phyloP scores from a whole-genome alignment of 179 eudicot species.

The Pouteria campechiana region DNA sequence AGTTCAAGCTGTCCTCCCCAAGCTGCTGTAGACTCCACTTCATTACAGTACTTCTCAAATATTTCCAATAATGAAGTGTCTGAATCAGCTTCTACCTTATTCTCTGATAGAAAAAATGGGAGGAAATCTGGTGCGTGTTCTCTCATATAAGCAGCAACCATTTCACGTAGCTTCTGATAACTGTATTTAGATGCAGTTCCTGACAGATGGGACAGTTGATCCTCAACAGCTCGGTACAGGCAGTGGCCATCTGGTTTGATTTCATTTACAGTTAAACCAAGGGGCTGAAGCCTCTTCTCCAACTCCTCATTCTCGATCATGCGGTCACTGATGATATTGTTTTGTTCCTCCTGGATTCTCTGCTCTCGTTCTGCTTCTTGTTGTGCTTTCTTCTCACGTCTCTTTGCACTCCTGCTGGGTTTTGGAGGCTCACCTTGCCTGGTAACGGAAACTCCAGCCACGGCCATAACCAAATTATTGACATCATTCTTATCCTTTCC shows the following conservation, averaged over 20 bases:
- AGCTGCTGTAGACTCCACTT: slow-evolving; percentile 79
- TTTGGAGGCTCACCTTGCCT: slow-evolving; percentile 49
- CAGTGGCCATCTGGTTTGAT: slow-evolving; percentile 93
- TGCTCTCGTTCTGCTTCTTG: slow-evolving; percentile 86
- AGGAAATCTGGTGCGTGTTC: slow-evolving; percentile 61
- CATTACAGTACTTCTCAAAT: slow-evolving; percentile 74
- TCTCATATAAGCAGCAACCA: slow-evolving; percentile 84
- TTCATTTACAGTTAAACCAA: slow-evolving; percentile 52
- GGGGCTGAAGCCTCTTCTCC: slow-evolving; percentile 63
- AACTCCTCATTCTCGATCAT: slow-evolving; percentile 47
- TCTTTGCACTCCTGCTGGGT: slow-evolving; percentile 75
- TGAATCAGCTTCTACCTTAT: slow-evolving; percentile 38
- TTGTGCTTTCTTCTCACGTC: slow-evolving; percentile 85
- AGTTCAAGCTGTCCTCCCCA: slow-evolving; percentile 96
- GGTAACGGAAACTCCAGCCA: slow-evolving; percentile 71
- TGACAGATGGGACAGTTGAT: slow-evolving; percentile 48
- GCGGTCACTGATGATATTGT: slow-evolving; percentile 51
- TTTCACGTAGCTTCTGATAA: slow-evolving; percentile 56
- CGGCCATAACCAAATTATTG: slow-evolving; percentile 68
- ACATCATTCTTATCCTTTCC: slow-evolving; percentile 34
- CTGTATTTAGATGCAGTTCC: slow-evolving; percentile 56
- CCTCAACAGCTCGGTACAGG: slow-evolving; percentile 83
- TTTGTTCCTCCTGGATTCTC: slow-evolving; percentile 79
- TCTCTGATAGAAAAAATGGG: slow-evolving; percentile 77
- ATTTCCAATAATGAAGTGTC: slow-evolving; percentile 36